Conservation (phyloP, 106 monocot species). For the Apostasia ramifera region DNA sequence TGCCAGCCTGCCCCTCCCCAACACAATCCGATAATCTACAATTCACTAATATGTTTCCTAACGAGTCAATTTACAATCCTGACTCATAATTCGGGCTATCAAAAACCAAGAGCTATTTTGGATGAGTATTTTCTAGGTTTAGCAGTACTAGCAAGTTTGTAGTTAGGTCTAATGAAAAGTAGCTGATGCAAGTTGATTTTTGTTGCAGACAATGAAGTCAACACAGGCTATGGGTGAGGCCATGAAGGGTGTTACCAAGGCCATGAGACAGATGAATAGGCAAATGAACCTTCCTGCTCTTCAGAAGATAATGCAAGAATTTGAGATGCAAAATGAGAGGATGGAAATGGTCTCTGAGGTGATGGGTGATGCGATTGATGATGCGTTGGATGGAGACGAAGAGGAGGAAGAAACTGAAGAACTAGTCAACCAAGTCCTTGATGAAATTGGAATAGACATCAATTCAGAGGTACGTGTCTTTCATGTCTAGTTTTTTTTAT, state of each 20-base stretch:
- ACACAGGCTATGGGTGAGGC: constrained; percentile 95
- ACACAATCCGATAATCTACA: no score
- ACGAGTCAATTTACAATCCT: no score
- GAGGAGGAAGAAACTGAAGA: constrained; percentile 95
- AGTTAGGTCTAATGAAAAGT: background rate
- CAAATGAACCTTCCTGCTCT: constrained; percentile 91
- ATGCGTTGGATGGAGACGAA: constrained; percentile 94
- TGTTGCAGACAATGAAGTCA: constrained; percentile 73
- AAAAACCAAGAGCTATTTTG: no score
- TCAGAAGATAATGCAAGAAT: constrained; percentile 95
- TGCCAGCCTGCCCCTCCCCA: no score
- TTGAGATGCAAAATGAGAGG: constrained; percentile 88
- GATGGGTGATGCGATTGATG: constrained; percentile 96
- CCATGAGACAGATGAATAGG: constrained; percentile 95
- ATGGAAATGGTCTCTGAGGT: constrained; percentile 89
- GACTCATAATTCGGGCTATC: no score
- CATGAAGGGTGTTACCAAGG: constrained; percentile 99
- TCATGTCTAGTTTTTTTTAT: no score
- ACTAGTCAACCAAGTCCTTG: constrained; percentile 87
- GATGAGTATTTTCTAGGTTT: no score
- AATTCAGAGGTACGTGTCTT: constrained; percentile 49
- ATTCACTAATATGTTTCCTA: no score
- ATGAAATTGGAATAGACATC: constrained; percentile 92
- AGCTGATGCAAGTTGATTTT: constrained; percentile 2
- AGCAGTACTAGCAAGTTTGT: no score